phyloP scores from a whole-genome alignment of 1,284 basidiomycete genomes.

The Volvariella surrecta region DNA sequence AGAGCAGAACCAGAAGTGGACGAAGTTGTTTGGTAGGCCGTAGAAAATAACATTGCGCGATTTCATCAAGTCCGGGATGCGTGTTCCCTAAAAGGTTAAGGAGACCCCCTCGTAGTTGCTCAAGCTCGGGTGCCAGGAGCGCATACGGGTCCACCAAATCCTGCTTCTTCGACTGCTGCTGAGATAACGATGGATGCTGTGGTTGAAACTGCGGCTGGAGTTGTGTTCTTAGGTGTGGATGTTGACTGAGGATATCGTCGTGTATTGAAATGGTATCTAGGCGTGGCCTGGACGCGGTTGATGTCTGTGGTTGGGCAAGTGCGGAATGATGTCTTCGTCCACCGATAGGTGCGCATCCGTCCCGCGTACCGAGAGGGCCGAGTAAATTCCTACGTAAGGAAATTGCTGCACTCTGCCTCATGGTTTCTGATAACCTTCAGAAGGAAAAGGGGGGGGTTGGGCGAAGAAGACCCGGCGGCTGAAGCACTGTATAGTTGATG shows the following conservation, averaged over 20 bases:
- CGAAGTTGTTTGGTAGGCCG: slow-evolving; percentile 87
- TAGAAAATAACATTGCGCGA: slow-evolving; percentile 92
- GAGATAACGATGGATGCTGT: slow-evolving; percentile 18
- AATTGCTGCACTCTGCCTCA: no score
- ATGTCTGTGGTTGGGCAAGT: slow-evolving; percentile 24
- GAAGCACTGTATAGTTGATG: no score
- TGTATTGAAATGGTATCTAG: no score
- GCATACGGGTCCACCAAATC: slow-evolving; percentile 57
- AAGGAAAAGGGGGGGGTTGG: slow-evolving; percentile 13
- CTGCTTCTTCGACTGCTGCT: slow-evolving; percentile 11
- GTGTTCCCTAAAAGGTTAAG: slow-evolving; percentile 81
- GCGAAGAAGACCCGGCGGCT: no score
- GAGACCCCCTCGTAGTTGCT: slow-evolving; percentile 68
- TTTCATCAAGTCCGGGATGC: slow-evolving; percentile 80
- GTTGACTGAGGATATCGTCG: no score
- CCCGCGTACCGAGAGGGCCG: slow-evolving; percentile 15
- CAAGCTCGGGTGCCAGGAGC: slow-evolving; percentile 69
- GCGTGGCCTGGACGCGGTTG: no score
- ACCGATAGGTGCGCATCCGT: slow-evolving; percentile 9
- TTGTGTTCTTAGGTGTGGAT: no score
- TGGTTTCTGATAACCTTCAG: slow-evolving; percentile 20
- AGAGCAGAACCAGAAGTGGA: slow-evolving; percentile 86
- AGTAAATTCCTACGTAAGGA: neutral
- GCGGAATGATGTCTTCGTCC: slow-evolving; percentile 19
- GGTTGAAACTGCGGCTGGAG: slow-evolving; percentile 10